Evolutionary conservation across 108 stramenopile genomes (phyloP), one percentile per base, ranked within the genome.

Genomic region (Chaetoceros muelleri): DNA sequence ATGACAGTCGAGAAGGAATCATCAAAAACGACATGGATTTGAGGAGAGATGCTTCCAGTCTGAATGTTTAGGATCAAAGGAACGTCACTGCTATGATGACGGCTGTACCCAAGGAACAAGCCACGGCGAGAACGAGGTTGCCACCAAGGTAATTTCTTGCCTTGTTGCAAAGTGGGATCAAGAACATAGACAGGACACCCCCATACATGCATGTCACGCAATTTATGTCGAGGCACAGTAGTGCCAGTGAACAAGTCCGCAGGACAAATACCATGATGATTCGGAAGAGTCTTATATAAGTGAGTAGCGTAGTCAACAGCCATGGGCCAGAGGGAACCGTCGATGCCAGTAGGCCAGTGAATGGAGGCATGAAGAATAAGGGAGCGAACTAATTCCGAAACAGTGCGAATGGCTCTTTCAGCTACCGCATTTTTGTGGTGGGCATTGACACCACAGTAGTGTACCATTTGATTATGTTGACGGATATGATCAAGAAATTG

Each of bases 21-120:
- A 49, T 81, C 75, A 48, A 69, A 72, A 21, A 78, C 62, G 1
- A 82, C 57, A 55, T 80, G 74, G 28, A 52, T 73, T 31, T 80
- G 79, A 24, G 74, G 68, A 13, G 69, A 56, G 29, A 80, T 53
- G 24, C 17, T 24, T n/a, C 57, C 54, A 8, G 80, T 75, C 1
- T 30, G 2, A 8, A 70, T 19, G 46, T 75, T 82, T 21, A 61
- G 52, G 2, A 82, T 48, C 1, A 78, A 51, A 2, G 61, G 61
- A 0, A 81, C 70, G 1, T 51, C 46, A 18, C 62, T 60, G 22
- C 70, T 62, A 51, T 74, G 75, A 0, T 54, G 21, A 5, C 59
- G 34, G 1, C 58, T 67, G 29, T 72, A 59, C 0, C 76, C 74
- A 61, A 78, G 30, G 48, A 61, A 78, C 22, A 60, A 25, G 16